Conservation (phyloP, 257 asterid genomes). For the Parsonsia alboflavescens region DNA sequence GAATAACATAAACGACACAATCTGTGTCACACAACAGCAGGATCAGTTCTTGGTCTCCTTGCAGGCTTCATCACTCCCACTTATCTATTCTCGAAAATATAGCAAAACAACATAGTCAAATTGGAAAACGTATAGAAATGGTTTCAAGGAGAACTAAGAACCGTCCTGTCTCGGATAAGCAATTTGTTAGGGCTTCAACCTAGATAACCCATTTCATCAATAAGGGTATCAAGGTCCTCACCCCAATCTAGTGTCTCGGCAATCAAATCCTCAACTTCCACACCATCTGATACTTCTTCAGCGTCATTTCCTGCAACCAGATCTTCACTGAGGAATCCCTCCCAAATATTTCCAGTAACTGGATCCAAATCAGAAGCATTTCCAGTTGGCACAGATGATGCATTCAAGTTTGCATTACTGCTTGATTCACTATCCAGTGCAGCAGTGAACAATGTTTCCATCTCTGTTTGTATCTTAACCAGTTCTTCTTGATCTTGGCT, state of each 20-base stretch:
- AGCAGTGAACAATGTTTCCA: conserved; percentile 39
- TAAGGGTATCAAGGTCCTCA: conserved; percentile 43
- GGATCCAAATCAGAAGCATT: conserved; percentile 24
- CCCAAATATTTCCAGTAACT: conserved; percentile 43
- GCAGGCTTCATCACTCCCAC: conserved; percentile 6
- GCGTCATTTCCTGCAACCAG: conserved; percentile 23
- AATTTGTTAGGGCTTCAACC: not conserved
- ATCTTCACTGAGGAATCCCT: conserved; percentile 49
- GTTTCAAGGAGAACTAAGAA: conserved; percentile 5
- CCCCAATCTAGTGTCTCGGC: conserved; percentile 56
- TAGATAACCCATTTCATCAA: conserved; percentile 29
- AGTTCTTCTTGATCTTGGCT: conserved; percentile 34
- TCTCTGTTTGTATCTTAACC: conserved; percentile 26
- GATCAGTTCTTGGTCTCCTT: conserved; percentile 14
- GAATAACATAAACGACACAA: not conserved
- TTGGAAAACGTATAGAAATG: not conserved
- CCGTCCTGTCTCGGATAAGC: not conserved
- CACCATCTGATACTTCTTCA: conserved; percentile 33
- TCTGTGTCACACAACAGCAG: conserved; percentile 13
- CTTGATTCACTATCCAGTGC: conserved; percentile 44
- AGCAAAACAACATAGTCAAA: not conserved
- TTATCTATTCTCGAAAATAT: conserved; percentile 2
- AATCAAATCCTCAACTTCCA: conserved; percentile 59
- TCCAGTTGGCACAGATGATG: conserved; percentile 14
- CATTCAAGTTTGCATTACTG: conserved; percentile 21